These are phyloP conservation scores for Fusarium begoniae DNA, from an alignment of 2,329 filamentous ascomycete genomes.

Conservation along the genomic window DNA sequence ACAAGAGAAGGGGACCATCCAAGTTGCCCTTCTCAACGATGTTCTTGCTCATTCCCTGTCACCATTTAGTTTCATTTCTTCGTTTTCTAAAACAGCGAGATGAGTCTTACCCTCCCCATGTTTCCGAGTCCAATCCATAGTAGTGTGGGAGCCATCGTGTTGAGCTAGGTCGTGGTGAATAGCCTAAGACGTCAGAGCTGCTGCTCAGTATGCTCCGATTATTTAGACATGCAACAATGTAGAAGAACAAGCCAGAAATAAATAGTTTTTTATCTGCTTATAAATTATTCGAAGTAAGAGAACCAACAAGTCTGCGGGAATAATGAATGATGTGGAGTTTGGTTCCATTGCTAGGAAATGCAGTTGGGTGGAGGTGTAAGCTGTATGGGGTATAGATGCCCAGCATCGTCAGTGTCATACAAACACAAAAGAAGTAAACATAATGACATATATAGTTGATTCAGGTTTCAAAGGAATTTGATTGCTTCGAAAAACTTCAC, in stretches of 20 bases:
- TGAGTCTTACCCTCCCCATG: slow-evolving; percentile 76
- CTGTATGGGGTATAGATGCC: not conserved
- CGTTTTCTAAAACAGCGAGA: not conserved
- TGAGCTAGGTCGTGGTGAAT: not conserved
- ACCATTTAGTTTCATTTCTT: not conserved
- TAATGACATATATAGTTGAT: not conserved
- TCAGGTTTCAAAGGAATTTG: not conserved
- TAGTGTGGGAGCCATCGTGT: slow-evolving; percentile 66
- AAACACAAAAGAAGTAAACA: not conserved
- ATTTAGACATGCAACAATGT: not conserved
- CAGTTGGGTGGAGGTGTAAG: slow-evolving; percentile 4
- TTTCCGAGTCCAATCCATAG: slow-evolving; percentile 88
- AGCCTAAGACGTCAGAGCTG: not conserved
- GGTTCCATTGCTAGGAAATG: not conserved
- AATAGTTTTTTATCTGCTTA: not conserved
- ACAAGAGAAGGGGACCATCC: slow-evolving; percentile 76
- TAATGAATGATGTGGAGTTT: slow-evolving; percentile 3
- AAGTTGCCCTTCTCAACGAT: slow-evolving; percentile 80
- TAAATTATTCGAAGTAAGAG: not conserved
- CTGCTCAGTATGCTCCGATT: not conserved
- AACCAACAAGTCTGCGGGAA: not conserved
- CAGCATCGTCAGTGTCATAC: not conserved
- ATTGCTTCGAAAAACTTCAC: not conserved
- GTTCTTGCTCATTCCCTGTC: slow-evolving; percentile 84
- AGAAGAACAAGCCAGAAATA: not conserved